Evolutionary conservation across 306 rosid genomes (phyloP).

Genomic region (Dalbergia cochinchinensis): DNA sequence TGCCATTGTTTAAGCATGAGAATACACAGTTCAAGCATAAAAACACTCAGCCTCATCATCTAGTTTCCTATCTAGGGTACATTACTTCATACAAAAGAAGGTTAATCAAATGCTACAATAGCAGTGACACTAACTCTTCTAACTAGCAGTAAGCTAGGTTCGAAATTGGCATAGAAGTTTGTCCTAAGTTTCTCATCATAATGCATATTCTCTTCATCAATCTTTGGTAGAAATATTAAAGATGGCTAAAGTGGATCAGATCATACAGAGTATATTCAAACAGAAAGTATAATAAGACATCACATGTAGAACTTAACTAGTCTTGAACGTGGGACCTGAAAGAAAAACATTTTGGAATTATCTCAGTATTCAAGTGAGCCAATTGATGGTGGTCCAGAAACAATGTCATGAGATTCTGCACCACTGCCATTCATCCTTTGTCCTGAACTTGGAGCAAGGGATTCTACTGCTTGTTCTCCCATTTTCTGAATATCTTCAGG

Average conservation of each 20-base stretch:
- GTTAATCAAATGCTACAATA: conserved; percentile 47
- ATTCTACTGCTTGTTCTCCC: conserved; percentile 73
- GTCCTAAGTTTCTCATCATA: conserved; percentile 50
- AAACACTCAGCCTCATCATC: conserved; percentile 21
- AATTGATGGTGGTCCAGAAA: conserved; percentile 72
- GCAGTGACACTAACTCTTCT: conserved; percentile 47
- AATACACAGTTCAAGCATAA: conserved; percentile 38
- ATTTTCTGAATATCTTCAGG: conserved; percentile 85
- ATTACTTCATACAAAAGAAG: conserved; percentile 45
- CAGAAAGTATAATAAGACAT: conserved; percentile 31
- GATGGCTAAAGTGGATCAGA: conserved; percentile 10
- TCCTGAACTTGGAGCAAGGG: conserved; percentile 60
- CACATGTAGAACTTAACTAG: conserved; percentile 28
- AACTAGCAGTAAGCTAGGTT: conserved; percentile 42
- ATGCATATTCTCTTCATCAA: conserved; percentile 35
- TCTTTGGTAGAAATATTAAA: conserved; percentile 37
- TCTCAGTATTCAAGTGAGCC: conserved; percentile 78
- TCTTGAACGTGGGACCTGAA: conserved; percentile 38
- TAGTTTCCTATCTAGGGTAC: conserved; percentile 45
- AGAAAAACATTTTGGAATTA: conserved; percentile 28
- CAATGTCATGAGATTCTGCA: conserved; percentile 60
- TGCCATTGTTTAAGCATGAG: conserved; percentile 38
- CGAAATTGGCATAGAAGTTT: conserved; percentile 44
- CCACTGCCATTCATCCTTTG: conserved; percentile 62
- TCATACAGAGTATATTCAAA: conserved; percentile 17